phyloP scores from a whole-genome alignment of 306 rosid species.

The Prunus persica region Prunus_persica_NCBIv2 NC_034009.1:35264001-35264500 shows the following conservation, averaged over 20 bases:
- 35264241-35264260: background rate
- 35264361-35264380: conserved; percentile 24
- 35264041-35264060: background rate
- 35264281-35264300: background rate
- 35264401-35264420: conserved; percentile 98
- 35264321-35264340: conserved; percentile 1
- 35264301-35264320: conserved; percentile 8
- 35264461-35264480: conserved; percentile 77
- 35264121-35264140: background rate
- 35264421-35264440: conserved; percentile 95
- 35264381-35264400: conserved; percentile 79
- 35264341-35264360: conserved; percentile 13
- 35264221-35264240: background rate
- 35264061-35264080: background rate
- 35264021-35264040: background rate
- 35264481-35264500: conserved; percentile 68
- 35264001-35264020: background rate
- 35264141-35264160: background rate
- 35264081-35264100: background rate
- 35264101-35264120: background rate
- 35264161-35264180: background rate
- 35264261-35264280: background rate
- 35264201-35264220: background rate
- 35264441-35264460: conserved; percentile 90
- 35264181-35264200: background rate